phyloP scores from a whole-genome alignment of 768 basidiomycete species.

The Suillus americanus region DNA sequence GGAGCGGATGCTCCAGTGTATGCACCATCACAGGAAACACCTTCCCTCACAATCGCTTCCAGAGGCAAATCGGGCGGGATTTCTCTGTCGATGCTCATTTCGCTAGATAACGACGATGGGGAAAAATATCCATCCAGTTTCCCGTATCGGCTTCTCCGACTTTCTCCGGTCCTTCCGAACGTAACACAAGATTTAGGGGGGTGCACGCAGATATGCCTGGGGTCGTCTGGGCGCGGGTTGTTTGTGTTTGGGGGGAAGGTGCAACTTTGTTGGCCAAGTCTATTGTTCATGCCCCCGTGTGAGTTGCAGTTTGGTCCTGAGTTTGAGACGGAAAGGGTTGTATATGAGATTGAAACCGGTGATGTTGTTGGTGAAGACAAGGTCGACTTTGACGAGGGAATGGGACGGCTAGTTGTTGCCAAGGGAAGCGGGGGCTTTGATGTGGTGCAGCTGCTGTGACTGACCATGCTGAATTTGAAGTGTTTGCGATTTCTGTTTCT shows the following conservation, averaged over 20 bases:
- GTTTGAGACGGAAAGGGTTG: constrained; percentile 22
- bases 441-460: constrained; percentile 20
- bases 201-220: constrained; percentile 23
- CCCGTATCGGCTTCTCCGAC: constrained; percentile 18
- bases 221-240: constrained; percentile 27
- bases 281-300: constrained; percentile 24
- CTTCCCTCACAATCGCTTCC: constrained; percentile 25
- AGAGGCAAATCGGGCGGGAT: constrained; percentile 13
- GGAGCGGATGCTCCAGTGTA: not conserved
- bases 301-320: constrained; percentile 30
- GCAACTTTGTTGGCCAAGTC: constrained; percentile 19
- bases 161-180: constrained; percentile 12
- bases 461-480: not conserved
- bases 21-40: not conserved
- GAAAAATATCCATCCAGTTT: constrained; percentile 11
- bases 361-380: constrained; percentile 14
- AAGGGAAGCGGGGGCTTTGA: constrained; percentile 26
- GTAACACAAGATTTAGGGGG: not conserved
- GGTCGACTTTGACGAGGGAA: constrained; percentile 33
- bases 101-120: constrained; percentile 8
- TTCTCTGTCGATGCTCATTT: constrained; percentile 25
- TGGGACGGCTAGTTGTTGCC: constrained; percentile 30
- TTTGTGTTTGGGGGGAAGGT: constrained; percentile 23
- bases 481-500: not conserved
- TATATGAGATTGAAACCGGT: constrained; percentile 14